Conservation (phyloP, 495 filamentous ascomycete species). For the Glonium stellatum region DNA sequence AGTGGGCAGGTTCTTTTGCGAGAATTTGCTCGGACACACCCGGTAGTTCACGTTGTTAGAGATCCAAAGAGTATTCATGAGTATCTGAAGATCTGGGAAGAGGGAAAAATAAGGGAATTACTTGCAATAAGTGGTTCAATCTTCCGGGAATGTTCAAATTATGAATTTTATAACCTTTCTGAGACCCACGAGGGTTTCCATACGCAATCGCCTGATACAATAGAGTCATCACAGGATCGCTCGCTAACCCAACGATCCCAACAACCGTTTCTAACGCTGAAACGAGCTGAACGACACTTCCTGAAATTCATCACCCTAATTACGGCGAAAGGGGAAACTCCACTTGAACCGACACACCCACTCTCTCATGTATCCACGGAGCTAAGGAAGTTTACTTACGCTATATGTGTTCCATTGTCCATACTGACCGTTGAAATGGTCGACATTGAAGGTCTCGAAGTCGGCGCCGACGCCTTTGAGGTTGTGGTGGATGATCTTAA, state of each 20-base stretch:
- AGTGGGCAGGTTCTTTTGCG: slow-evolving; percentile 35
- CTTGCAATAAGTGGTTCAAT: slow-evolving; percentile 49
- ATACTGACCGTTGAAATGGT: slow-evolving; percentile 48
- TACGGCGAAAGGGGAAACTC: slow-evolving; percentile 36
- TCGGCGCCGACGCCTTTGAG: slow-evolving; percentile 65
- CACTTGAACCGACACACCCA: slow-evolving; percentile 64
- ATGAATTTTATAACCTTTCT: slow-evolving; percentile 72
- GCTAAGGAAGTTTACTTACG: slow-evolving; percentile 57
- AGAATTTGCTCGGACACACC: slow-evolving; percentile 50
- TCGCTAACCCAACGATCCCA: slow-evolving; percentile 29
- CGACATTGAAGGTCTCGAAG: slow-evolving; percentile 58
- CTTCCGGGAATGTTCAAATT: slow-evolving; percentile 62
- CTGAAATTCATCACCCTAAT: slow-evolving; percentile 55
- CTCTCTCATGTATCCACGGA: slow-evolving; percentile 61
- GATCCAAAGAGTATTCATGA: slow-evolving; percentile 59
- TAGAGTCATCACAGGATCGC: neutral
- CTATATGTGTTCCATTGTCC: slow-evolving; percentile 56
- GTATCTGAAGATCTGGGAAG: slow-evolving; percentile 55
- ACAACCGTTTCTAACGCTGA: slow-evolving; percentile 59
- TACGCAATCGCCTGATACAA: slow-evolving; percentile 8
- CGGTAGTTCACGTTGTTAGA: slow-evolving; percentile 66
- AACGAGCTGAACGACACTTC: slow-evolving; percentile 68
- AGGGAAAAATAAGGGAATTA: slow-evolving; percentile 41
- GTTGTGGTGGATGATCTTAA: slow-evolving; percentile 51
- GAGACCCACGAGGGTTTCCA: slow-evolving; percentile 38